Base-by-base conservation (phyloP, 139 green algal genomes). In the Micractinium sp. region DNA sequence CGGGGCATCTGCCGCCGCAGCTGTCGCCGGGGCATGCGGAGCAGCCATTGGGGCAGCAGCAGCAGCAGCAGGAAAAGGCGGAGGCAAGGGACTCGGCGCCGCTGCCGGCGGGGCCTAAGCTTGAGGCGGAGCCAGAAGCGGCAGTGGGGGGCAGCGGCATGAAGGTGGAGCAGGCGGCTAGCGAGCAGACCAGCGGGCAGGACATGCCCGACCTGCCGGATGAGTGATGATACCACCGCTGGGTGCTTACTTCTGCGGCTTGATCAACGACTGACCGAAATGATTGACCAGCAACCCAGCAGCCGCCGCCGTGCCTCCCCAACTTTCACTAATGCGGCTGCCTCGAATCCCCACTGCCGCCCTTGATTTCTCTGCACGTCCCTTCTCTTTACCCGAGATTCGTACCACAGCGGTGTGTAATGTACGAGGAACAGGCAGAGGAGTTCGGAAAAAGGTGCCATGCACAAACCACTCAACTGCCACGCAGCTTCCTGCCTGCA, bases 181-280 rank as follows among this genome's bases (percentile, higher is more conserved):
- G 39, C 83, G 71, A 82, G 56, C 27, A 81, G 33, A 36, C 29
- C 15, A 61, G 39, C 53, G 71, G 33, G 1, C 27, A 81, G 4
- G 83, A 81, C 83, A 87, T 87, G 83, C 73, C 71, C 33, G 78
- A 84, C 38, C 27, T 84, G 78, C 78, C 31, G 16, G 78, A 84
- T 29, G 78, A 84, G 0, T 82, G 38, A 61, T 15, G 33, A n/a
- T n/a, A n/a, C n/a, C n/a, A n/a, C n/a, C n/a, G n/a, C n/a, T n/a
- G n/a, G n/a, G n/a, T n/a, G n/a, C n/a, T n/a, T n/a, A n/a, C n/a
- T n/a, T n/a, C n/a, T n/a, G n/a, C n/a, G n/a, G 31, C 20, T 33
- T 33, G 47, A 56, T 9, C 9, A 56, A 56, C 9, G 9, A 56
- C 9, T 71, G 2, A 71, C 12, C 14, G 63, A 71, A 71, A 25